Conservation (phyloP, 169 alveolate species). For the Cryptosporidium viatorum region DNA sequence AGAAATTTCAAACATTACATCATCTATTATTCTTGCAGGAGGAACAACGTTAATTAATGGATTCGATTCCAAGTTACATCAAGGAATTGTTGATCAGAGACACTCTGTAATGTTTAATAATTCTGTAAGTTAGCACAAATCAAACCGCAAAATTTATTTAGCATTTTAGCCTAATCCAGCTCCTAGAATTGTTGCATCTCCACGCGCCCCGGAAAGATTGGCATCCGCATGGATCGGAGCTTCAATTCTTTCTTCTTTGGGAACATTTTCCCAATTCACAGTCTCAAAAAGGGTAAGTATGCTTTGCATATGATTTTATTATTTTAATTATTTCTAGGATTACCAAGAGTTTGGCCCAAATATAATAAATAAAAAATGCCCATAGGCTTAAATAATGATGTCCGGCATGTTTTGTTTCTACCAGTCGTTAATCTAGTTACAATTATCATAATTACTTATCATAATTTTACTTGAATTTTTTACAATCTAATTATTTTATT, state of each 20-base stretch:
- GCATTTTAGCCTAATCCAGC: slow-evolving; percentile 3
- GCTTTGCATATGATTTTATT: background rate
- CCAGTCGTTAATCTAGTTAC: background rate
- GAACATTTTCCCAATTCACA: slow-evolving; percentile 68
- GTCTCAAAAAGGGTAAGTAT: slow-evolving; percentile 62
- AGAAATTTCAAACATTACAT: slow-evolving; percentile 30
- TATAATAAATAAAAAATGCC: slow-evolving; percentile 36
- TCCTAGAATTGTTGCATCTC: slow-evolving; percentile 70
- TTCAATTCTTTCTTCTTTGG: slow-evolving; percentile 64
- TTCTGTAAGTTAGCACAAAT: slow-evolving; percentile 2
- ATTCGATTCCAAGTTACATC: slow-evolving; percentile 50
- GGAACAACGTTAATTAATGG: slow-evolving; percentile 68
- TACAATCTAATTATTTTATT: background rate
- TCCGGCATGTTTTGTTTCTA: background rate
- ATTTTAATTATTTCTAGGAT: slow-evolving; percentile 23
- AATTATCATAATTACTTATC: background rate
- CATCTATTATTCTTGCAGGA: slow-evolving; percentile 58
- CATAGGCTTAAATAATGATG: background rate
- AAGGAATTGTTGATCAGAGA: slow-evolving; percentile 45
- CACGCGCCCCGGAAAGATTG: slow-evolving; percentile 51
- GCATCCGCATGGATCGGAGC: slow-evolving; percentile 76
- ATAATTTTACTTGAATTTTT: background rate
- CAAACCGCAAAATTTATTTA: background rate
- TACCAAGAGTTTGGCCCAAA: slow-evolving; percentile 60
- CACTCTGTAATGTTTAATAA: background rate